Conservation (phyloP, 2,329 filamentous ascomycete species). For the Aspergillus transmontanensis region DNA sequence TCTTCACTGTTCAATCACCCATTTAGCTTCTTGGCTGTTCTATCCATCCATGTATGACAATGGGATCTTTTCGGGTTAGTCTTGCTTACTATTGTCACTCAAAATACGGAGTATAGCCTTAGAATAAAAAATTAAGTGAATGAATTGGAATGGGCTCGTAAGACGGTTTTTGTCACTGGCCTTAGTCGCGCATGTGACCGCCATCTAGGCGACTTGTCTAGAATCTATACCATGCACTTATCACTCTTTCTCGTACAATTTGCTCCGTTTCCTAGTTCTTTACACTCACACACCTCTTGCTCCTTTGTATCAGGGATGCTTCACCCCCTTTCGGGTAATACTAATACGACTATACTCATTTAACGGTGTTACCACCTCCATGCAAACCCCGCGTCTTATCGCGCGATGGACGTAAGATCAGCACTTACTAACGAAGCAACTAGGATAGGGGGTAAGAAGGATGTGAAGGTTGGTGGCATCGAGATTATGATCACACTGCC, state of each 20-base stretch:
- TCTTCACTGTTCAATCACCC: not conserved
- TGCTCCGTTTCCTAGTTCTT: not conserved
- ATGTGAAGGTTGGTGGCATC: slow-evolving; percentile 12
- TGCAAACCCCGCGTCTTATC: slow-evolving; percentile 7
- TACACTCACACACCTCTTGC: not conserved
- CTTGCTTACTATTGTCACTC: not conserved
- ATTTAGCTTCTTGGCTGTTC: not conserved
- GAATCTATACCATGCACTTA: not conserved
- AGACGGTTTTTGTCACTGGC: not conserved
- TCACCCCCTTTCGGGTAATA: not conserved
- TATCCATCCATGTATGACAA: not conserved
- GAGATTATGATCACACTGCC: not conserved
- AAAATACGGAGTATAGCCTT: not conserved
- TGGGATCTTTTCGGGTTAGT: not conserved
- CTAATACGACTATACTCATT: not conserved
- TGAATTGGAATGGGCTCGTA: not conserved
- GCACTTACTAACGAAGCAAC: not conserved
- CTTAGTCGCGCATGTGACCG: not conserved
- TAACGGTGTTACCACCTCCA: not conserved
- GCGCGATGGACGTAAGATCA: slow-evolving; percentile 7
- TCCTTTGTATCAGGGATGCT: too few relatives aligned
- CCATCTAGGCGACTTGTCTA: not conserved
- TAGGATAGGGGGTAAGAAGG: not conserved
- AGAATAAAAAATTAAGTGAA: not conserved
- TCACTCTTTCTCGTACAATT: not conserved